Evolutionary conservation across 371 early-diverging fungal genomes (phyloP).

Genomic region (Rhizoclosmatium hyalinum): DNA sequence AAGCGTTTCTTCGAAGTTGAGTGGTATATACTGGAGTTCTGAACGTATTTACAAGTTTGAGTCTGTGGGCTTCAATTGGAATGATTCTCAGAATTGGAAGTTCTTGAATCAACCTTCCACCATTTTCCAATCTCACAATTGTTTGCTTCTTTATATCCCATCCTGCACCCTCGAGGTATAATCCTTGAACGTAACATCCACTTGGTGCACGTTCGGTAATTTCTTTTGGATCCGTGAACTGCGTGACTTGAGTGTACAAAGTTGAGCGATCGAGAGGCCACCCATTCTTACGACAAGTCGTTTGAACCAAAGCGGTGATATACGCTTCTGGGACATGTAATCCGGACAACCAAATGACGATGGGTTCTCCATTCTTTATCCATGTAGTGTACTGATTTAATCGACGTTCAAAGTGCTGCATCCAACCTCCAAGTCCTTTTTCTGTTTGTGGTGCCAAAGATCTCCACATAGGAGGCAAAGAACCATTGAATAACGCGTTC

Average conservation of each 20-base stretch:
- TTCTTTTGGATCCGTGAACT: conserved; percentile 54
- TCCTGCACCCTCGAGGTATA: conserved; percentile 66
- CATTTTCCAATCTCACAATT: conserved; percentile 54
- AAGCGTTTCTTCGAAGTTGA: conserved; percentile 62
- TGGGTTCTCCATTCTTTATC: conserved; percentile 66
- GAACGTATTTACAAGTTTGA: conserved; percentile 66
- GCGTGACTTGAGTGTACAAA: conserved; percentile 65
- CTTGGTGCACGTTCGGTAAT: conserved; percentile 57
- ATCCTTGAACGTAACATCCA: conserved; percentile 62
- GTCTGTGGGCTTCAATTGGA: conserved; percentile 61
- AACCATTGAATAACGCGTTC: conserved; percentile 60
- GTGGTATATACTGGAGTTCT: conserved; percentile 69
- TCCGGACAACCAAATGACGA: conserved; percentile 64
- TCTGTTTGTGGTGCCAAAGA: conserved; percentile 62
- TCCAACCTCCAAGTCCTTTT: conserved; percentile 64
- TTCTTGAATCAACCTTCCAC: conserved; percentile 54
- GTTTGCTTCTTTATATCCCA: conserved; percentile 54
- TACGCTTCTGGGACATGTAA: conserved; percentile 66
- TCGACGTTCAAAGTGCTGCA: conserved; percentile 61
- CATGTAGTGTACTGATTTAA: conserved; percentile 57
- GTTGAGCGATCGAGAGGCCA: conserved; percentile 69
- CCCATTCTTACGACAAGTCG: conserved; percentile 61
- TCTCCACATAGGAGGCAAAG: conserved; percentile 59
- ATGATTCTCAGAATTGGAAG: conserved; percentile 67
- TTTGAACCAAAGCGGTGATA: conserved; percentile 65